These are phyloP conservation scores for Pseudogymnoascus pannorum DNA, from an alignment of 2,329 filamentous ascomycete genomes.

Conservation along the genomic window DNA sequence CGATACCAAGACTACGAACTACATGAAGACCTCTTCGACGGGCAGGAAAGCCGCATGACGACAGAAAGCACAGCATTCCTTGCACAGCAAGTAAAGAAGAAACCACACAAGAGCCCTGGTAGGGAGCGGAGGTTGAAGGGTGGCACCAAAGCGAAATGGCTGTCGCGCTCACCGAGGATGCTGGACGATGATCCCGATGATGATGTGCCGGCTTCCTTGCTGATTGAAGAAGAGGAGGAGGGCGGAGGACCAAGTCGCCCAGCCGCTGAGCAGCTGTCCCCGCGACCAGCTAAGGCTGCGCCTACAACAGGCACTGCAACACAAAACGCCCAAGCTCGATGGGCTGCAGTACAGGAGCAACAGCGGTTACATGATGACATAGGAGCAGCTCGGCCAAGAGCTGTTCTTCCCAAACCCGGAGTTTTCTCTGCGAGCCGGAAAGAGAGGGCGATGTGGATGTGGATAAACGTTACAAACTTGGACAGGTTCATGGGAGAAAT, in stretches of 20 bases:
- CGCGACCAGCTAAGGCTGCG: slow-evolving; percentile 10
- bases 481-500: slow-evolving; percentile 63
- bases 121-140: slow-evolving; percentile 13
- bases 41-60: slow-evolving; percentile 25
- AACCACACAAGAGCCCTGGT: slow-evolving; percentile 9
- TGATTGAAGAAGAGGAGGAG: slow-evolving; percentile 44
- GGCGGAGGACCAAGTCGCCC: slow-evolving; percentile 17
- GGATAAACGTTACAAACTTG: slow-evolving; percentile 64
- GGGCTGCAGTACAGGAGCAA: slow-evolving; percentile 47
- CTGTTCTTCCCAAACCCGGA: slow-evolving; percentile 41
- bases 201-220: slow-evolving; percentile 56
- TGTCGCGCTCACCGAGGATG: slow-evolving; percentile 27
- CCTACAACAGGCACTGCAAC: slow-evolving; percentile 10
- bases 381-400: slow-evolving; percentile 11
- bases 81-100: slow-evolving; percentile 15
- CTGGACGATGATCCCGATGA: slow-evolving; percentile 32
- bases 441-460: slow-evolving; percentile 65
- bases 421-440: slow-evolving; percentile 46
- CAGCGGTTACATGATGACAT: slow-evolving; percentile 40
- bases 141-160: slow-evolving; percentile 18
- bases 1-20: slow-evolving; percentile 27
- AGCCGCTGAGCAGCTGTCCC: slow-evolving; percentile 14
- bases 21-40: slow-evolving; percentile 25
- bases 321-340: slow-evolving; percentile 39
- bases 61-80: slow-evolving; percentile 28